Evolutionary conservation across 768 basidiomycete species (phyloP).

Genomic region (Mycena crocata): DNA sequence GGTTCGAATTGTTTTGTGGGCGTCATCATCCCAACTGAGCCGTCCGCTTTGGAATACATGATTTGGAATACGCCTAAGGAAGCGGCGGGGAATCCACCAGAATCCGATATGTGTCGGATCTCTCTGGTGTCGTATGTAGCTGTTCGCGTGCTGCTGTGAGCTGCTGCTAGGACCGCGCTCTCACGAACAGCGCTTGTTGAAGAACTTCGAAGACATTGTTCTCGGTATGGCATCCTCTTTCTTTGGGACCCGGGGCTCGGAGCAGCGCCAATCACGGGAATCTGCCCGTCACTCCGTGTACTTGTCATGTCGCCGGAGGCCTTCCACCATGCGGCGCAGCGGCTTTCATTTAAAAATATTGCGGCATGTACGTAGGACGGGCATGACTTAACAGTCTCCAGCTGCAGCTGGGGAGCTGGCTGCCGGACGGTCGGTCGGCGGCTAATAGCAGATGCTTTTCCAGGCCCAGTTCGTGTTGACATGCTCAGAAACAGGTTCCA

Average conservation of each 20-base stretch:
- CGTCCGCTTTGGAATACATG: too few relatives aligned
- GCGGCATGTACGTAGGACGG: background rate
- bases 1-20: too few relatives aligned
- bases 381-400: background rate
- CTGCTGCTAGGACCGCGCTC: background rate
- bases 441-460: too few relatives aligned
- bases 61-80: too few relatives aligned
- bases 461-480: too few relatives aligned
- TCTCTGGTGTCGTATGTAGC: background rate
- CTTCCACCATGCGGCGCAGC: conserved; percentile 18
- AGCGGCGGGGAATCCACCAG: background rate
- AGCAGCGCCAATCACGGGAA: conserved; percentile 17
- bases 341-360: conserved; percentile 10
- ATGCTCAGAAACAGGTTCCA: too few relatives aligned
- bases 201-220: background rate
- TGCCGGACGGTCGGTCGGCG: too few relatives aligned
- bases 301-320: background rate
- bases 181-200: conserved; percentile 8
- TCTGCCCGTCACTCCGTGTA: background rate
- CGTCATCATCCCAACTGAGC: too few relatives aligned
- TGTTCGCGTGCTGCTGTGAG: background rate
- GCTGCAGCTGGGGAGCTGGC: background rate
- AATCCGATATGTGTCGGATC: background rate
- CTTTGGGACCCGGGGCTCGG: background rate
- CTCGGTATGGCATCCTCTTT: background rate